Base-by-base conservation (phyloP, 768 basidiomycete species). In the Psilocybe subaeruginosa region DNA sequence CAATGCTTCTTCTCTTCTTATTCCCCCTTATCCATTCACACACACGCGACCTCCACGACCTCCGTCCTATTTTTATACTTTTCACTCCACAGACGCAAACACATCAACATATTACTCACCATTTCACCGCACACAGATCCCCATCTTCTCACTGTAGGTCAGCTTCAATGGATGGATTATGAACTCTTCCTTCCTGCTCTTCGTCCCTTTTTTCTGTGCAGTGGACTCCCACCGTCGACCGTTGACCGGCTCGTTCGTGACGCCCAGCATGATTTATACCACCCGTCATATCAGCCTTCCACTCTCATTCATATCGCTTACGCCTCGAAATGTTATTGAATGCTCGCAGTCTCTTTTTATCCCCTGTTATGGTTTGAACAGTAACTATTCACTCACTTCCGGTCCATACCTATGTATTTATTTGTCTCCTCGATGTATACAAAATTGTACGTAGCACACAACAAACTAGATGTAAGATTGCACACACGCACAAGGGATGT, bases 81-180 rank as follows among this genome's bases (percentile, higher is more conserved):
- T 52, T 9, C 33, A 19, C n/a, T 14, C 27, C 41, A 46, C 27
- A 31, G 12, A 14, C 4, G 16, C 50, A 39, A 39, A 8, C 9
- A 51, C 14, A 12, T 7, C 37, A 48, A 29, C 45, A 23, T 19
- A 29, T 54, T 47, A 43, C 48, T 52, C 52, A 58, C 39, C 33
- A 30, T 31, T 58, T 17, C 3, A 31, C 9, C 27, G 56, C 54
- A 35, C 60, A 17, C 52, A 90, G 89, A 90, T 71, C 77, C 79
- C 7, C 74, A 81, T 55, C 77, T 82, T 37, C 78, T 90, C 37
- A 88, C 86, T 23, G 81, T 88, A 52, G 89, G 87, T 6, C 87
- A 90, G 66, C 73, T 90, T 19, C 86, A 88, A 43, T 90, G 89
- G 89, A 85, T 90, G 85, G 83, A 85, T 62, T 85, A 84, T 66